phyloP scores from a whole-genome alignment of 345 rosid genomes.

The Citrus trifoliata region DNA sequence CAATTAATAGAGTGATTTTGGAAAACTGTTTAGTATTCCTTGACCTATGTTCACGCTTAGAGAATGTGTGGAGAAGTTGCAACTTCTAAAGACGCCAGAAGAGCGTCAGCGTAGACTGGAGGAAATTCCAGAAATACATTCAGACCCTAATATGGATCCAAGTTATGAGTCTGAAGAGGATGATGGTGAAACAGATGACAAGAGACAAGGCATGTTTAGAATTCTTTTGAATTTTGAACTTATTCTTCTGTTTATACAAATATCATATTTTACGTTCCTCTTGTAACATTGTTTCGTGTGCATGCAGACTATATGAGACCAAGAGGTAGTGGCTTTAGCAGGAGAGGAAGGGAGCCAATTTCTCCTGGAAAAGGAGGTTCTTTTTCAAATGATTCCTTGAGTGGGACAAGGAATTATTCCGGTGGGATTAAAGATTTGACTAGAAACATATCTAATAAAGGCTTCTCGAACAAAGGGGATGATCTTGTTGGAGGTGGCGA shows the following conservation, averaged over 20 bases:
- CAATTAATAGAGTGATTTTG: not conserved
- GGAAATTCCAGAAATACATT: slow-evolving; percentile 93
- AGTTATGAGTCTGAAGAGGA: slow-evolving; percentile 86
- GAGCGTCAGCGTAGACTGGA: slow-evolving; percentile 94
- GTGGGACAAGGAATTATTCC: slow-evolving; percentile 59
- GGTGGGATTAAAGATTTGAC: slow-evolving; percentile 52
- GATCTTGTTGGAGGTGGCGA: slow-evolving; percentile 53
- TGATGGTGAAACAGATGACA: slow-evolving; percentile 62
- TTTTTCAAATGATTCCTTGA: slow-evolving; percentile 58
- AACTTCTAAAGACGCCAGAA: slow-evolving; percentile 84
- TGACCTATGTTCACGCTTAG: slow-evolving; percentile 79
- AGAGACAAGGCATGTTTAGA: slow-evolving; percentile 54
- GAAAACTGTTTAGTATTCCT: slow-evolving; percentile 34
- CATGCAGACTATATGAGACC: slow-evolving; percentile 56
- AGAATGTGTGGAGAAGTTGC: slow-evolving; percentile 98
- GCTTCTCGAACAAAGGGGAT: slow-evolving; percentile 52
- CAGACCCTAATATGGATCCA: slow-evolving; percentile 99
- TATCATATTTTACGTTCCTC: slow-evolving; percentile 1
- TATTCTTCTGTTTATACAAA: not conserved
- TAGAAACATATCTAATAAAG: slow-evolving; percentile 66
- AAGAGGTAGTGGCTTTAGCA: slow-evolving; percentile 63
- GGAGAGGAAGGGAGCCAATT: slow-evolving; percentile 73
- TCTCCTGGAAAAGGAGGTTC: slow-evolving; percentile 72
- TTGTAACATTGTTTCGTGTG: slow-evolving; percentile 23
- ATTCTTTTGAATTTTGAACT: not conserved